phyloP scores from a whole-genome alignment of 768 basidiomycete genomes.

The Auricularia cornea region DNA sequence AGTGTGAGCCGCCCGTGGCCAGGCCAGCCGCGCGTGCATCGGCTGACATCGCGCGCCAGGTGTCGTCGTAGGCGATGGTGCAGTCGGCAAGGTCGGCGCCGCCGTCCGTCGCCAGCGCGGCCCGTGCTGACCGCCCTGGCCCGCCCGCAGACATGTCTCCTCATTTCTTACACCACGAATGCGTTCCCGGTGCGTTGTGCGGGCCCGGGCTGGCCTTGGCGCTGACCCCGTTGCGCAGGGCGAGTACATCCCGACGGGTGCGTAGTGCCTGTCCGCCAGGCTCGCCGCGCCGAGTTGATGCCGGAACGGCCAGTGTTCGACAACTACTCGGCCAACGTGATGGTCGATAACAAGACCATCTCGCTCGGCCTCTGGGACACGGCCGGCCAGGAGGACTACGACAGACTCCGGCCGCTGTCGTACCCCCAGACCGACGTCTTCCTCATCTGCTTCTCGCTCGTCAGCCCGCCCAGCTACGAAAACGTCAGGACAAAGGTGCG shows the following conservation, averaged over 20 bases:
- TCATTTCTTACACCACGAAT: slow-evolving; percentile 99
- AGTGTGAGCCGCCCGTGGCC: slow-evolving; percentile 49
- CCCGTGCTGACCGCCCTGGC: slow-evolving; percentile 12
- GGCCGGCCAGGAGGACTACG: slow-evolving; percentile 99
- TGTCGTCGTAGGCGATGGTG: slow-evolving; percentile 98
- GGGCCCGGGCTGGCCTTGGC: slow-evolving; percentile 5
- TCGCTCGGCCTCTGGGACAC: slow-evolving; percentile 99
- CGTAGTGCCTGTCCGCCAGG: slow-evolving; percentile 14
- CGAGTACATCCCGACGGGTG: slow-evolving; percentile 94
- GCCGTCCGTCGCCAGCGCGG: not conserved
- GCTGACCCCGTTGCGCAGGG: slow-evolving; percentile 44
- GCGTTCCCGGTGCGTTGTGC: slow-evolving; percentile 73
- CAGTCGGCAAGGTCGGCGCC: slow-evolving; percentile 82
- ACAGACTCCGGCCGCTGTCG: slow-evolving; percentile 92
- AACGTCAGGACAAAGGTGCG: slow-evolving; percentile 95
- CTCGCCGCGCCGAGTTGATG: slow-evolving; percentile 1
- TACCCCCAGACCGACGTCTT: slow-evolving; percentile 99
- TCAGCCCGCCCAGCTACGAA: slow-evolving; percentile 96
- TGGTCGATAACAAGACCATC: slow-evolving; percentile 98
- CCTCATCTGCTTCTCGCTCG: slow-evolving; percentile 97
- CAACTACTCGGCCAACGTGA: slow-evolving; percentile 97
- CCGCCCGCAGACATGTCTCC: slow-evolving; percentile 75
- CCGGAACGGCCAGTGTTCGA: slow-evolving; percentile 68
- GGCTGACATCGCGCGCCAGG: slow-evolving; percentile 40
- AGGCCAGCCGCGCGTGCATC: slow-evolving; percentile 5